Evolutionary conservation across 768 basidiomycete genomes (phyloP), one percentile per base, ranked within the genome.

Genomic region (Ramaria rubella): DNA sequence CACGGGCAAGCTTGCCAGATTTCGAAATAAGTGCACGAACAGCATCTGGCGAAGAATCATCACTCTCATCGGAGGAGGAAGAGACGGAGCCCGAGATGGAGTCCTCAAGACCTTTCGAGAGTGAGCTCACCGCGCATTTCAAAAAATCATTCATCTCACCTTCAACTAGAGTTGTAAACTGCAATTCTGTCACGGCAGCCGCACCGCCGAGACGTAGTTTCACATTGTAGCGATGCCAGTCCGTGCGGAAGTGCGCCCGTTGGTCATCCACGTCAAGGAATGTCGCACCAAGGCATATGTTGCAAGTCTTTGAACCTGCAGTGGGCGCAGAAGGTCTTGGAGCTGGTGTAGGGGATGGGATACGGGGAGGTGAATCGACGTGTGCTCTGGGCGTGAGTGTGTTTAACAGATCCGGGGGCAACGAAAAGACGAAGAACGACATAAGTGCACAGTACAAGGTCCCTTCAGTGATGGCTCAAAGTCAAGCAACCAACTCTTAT

Each of bases 221-320:
- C 62, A 94, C 89, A 68, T 98, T 98, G 73, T 95, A 98, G 57
- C 94, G 81, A 77, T 99, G 95, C 96, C 95, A 98, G 70, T 99
- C 95, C 9, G 90, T 90, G 62, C 85, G 83, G 68, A 90, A 96
- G 70, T 98, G 95, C 1, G 73, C 68, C 50, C 94, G 78, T 63
- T 97, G 93, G 58, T 87, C 88, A 31, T 87, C 82, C 5, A 98
- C 79, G 57, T 86, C 83, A 12, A 73, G 61, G 61, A 98, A 97
- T 0, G 71, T 63, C 2, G 80, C 77, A 4, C 83, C 87, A 17
- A 82, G 75, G 63, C 90, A 93, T 49, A 91, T 72, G 51, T 81
- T 86, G 66, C 90, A 92, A 0, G 83, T 74, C 55, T 81, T 74
- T 33, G 80, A 74, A 30, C 77, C 76, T 15, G 72, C 64, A 24